Percentiles rank a stretch among this genome's conserved stretches.
Evolutionary conservation across 768 basidiomycete species (phyloP).

Genomic region (Rhodotorula taiwanensis): DNA sequence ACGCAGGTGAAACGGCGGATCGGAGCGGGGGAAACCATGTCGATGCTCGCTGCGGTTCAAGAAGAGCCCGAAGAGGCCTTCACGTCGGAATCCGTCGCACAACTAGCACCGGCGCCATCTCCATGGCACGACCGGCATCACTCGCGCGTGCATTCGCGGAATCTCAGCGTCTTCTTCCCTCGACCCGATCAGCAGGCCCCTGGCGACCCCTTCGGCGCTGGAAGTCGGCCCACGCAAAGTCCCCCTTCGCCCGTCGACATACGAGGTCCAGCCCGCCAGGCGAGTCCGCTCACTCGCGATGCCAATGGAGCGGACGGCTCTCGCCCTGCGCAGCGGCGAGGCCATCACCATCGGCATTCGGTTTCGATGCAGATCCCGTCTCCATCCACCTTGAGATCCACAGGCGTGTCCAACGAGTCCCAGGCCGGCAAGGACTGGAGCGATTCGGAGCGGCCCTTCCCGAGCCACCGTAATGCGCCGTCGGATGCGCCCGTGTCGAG

Average conservation of each 20-base stretch:
- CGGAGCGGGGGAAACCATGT: too few species aligned
- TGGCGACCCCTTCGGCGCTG: slow-evolving; percentile 8
- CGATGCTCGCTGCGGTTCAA: not conserved
- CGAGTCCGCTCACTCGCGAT: too few species aligned
- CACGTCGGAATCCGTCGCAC: too few species aligned
- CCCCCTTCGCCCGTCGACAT: not conserved
- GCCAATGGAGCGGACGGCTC: too few species aligned
- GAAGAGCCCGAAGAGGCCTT: slow-evolving; percentile 5
- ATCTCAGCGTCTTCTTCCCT: slow-evolving; percentile 42
- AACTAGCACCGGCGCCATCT: too few species aligned
- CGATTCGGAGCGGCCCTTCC: too few species aligned
- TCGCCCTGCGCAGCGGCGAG: slow-evolving; percentile 18
- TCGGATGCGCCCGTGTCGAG: too few species aligned
- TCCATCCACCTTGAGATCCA: not conserved
- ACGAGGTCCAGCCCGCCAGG: not conserved
- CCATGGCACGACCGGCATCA: slow-evolving; percentile 32
- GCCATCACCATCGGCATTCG: slow-evolving; percentile 41
- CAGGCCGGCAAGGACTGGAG: too few species aligned
- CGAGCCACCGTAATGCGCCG: too few species aligned
- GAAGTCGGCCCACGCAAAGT: slow-evolving; percentile 24
- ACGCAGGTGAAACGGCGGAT: too few species aligned
- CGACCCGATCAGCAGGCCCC: slow-evolving; percentile 31
- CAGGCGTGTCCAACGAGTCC: too few species aligned
- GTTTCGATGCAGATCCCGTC: slow-evolving; percentile 34
- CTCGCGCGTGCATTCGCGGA: slow-evolving; percentile 40